Evolutionary conservation across 352 stramenopile species (phyloP), one percentile per base, ranked within the genome.

Genomic region (Elongisporangium senticosum): DNA sequence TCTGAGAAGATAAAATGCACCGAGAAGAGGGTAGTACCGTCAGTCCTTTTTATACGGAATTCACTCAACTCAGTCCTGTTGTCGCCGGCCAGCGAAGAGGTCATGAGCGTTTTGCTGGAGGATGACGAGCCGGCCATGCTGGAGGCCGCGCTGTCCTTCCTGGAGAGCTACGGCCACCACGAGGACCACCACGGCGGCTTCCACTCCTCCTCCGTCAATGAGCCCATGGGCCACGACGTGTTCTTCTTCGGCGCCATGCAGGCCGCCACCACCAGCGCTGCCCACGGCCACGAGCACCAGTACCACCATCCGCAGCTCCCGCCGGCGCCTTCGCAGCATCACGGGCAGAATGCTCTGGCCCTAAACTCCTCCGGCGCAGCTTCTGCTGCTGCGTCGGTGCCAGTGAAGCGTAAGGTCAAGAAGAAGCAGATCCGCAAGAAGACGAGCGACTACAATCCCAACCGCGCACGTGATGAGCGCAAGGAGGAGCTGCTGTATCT

Each of bases 401-500:
- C 49, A 17, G 22, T 22, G 14, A 74, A 71, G 48, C 67, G 63
- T 22, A 63, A 57, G 5, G 55, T 67, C 7, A 71, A 71, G 53
- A 64, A 67, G 15, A 74, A 26, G 49, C 20, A 53, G 22, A 53
- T 53, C 20, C 19, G 49, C 49, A 53, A 26, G 49, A 53, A 53
- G 22, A 53, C 20, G 49, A 53, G 22, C 20, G 22, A 53, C 13
- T 22, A 53, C 49, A 53, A 74, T 33, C 67, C 63, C 6, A 74
- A 74, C 21, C 63, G 67, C 51, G 67, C 67, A 10, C 67, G 63
- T 39, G 60, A 74, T 43, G 63, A 74, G 52, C 66, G 66, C 37
- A 69, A 70, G 43, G 56, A 74, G 49, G 66, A 74, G n/a, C 37
- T 74, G 17, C 62, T 64, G 52, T 74, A 68, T 43, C 56, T 74